Evolutionary conservation across 441 rosid genomes (phyloP).

Genomic region (Manihot esculenta): DNA sequence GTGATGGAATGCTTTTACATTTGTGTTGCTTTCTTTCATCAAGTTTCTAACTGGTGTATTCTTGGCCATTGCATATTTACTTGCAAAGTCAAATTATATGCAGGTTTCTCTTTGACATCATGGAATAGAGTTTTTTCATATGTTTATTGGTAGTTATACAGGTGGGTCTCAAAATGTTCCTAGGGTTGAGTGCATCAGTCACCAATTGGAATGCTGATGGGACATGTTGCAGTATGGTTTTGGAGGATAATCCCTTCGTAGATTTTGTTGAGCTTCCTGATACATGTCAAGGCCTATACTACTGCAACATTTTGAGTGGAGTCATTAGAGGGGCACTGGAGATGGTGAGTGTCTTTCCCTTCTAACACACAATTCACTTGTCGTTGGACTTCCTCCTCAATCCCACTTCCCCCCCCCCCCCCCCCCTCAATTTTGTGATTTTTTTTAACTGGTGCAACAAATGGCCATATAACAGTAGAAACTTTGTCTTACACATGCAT

Average conservation of each 20-base stretch:
- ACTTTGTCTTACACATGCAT: not conserved
- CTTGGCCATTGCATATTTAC: slow-evolving; percentile 1
- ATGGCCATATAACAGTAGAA: not conserved
- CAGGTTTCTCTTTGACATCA: not conserved
- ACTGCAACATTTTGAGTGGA: slow-evolving; percentile 89
- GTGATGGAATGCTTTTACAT: slow-evolving; percentile 2
- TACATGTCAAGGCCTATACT: slow-evolving; percentile 84
- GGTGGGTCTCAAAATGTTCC: slow-evolving; percentile 97
- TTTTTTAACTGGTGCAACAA: not conserved
- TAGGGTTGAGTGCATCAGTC: slow-evolving; percentile 83
- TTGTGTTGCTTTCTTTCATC: not conserved
- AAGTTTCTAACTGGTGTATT: not conserved
- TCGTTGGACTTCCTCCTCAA: not conserved
- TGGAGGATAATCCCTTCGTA: slow-evolving; percentile 86
- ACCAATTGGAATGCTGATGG: slow-evolving; percentile 90
- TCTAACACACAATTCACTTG: not conserved
- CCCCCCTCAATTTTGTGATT: too few relatives aligned
- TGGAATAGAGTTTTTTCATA: slow-evolving; percentile 6
- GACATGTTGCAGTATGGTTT: slow-evolving; percentile 71
- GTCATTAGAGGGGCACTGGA: slow-evolving; percentile 91
- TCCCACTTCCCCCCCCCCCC: not conserved
- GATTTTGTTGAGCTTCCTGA: slow-evolving; percentile 94
- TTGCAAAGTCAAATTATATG: slow-evolving; percentile 4
- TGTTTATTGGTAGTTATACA: slow-evolving; percentile 31
- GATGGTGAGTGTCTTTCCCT: slow-evolving; percentile 55